These are phyloP conservation scores for Cladobotryum protrusum DNA, from an alignment of 2,329 filamentous ascomycete species.

Conservation along the genomic window DNA sequence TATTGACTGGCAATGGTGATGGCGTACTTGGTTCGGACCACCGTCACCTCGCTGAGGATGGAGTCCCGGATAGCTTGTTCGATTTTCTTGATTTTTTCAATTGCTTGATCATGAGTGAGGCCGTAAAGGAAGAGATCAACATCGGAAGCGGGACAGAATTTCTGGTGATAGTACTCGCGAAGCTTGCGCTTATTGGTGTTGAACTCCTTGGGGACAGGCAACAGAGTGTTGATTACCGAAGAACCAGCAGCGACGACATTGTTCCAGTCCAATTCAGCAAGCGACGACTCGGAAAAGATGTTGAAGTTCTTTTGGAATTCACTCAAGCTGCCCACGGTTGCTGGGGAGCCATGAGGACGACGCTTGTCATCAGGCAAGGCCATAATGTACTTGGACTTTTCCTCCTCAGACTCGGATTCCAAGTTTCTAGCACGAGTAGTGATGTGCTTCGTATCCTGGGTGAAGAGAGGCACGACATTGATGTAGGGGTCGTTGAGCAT, in stretches of 20 bases:
- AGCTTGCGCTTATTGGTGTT: slow-evolving; percentile 55
- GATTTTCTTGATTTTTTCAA: slow-evolving; percentile 80
- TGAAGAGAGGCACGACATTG: slow-evolving; percentile 63
- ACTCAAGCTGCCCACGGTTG: slow-evolving; percentile 59
- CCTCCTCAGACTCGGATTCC: slow-evolving; percentile 49
- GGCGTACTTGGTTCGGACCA: slow-evolving; percentile 78
- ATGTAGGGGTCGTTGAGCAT: slow-evolving; percentile 49
- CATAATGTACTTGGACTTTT: slow-evolving; percentile 66
- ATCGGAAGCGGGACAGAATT: slow-evolving; percentile 75
- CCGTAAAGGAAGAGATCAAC: slow-evolving; percentile 84
- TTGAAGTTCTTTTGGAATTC: slow-evolving; percentile 76
- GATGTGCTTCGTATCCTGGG: slow-evolving; percentile 47
- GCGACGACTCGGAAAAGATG: slow-evolving; percentile 72
- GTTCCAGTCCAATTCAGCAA: slow-evolving; percentile 71
- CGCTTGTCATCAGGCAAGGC: slow-evolving; percentile 55
- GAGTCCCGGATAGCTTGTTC: slow-evolving; percentile 69
- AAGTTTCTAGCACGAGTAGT: slow-evolving; percentile 58
- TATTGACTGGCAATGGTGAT: slow-evolving; percentile 82
- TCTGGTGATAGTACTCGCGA: slow-evolving; percentile 73
- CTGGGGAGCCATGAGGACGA: slow-evolving; percentile 55
- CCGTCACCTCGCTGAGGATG: slow-evolving; percentile 76
- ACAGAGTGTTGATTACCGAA: slow-evolving; percentile 69
- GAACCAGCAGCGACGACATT: slow-evolving; percentile 79
- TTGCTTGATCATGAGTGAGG: slow-evolving; percentile 66
- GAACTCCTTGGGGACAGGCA: slow-evolving; percentile 62